Evolutionary conservation across 192 early-diverging fungal genomes (phyloP), one percentile per base, ranked within the genome.

Genomic region (Geranomyces michiganensis): DNA sequence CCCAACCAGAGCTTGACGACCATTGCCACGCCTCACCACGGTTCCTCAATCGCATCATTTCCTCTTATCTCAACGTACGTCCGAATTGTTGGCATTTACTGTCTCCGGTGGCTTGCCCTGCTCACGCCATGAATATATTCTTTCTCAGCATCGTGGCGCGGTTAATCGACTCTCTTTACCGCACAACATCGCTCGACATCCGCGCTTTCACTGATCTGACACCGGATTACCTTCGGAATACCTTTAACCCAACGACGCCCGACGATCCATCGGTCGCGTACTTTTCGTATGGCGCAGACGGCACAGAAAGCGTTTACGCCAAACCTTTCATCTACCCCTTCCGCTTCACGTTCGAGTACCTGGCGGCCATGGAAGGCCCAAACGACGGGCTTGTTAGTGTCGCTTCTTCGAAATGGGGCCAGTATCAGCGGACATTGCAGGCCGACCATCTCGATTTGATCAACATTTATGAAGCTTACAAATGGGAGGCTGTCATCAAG

Each of bases 351-450:
- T 88, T 88, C 71, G 89, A 92, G 62, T 80, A 92, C 29, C 88
- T 95, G 51, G 80, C 81, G 47, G 78, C 79, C 14, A 81, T 83
- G 22, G 93, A 93, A 65, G 93, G 92, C 7, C 82, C 84, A 0
- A 95, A 95, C 71, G 93, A 95, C 78, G 93, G 93, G 7, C 76
- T 95, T 68, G 93, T 95, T 19, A 92, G 90, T 45, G 69, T 90
- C 3, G 71, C 81, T 22, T 92, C 90, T 70, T 89, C 92, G 14
- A 79, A 79, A 68, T 95, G 92, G 93, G 93, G 93, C 12, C 70
- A 84, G 53, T 93, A 93, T 58, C 69, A 92, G 15, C 84, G 88
- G 63, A 93, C 91, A 21, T 81, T 93, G 13, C 74, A 89, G 56
- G 90, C 90, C 9, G 90, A 93, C 65, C 92, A 95, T 74, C 91